phyloP scores from a whole-genome alignment of 352 stramenopile species.

The Hyphochytrium catenoides region DNA sequence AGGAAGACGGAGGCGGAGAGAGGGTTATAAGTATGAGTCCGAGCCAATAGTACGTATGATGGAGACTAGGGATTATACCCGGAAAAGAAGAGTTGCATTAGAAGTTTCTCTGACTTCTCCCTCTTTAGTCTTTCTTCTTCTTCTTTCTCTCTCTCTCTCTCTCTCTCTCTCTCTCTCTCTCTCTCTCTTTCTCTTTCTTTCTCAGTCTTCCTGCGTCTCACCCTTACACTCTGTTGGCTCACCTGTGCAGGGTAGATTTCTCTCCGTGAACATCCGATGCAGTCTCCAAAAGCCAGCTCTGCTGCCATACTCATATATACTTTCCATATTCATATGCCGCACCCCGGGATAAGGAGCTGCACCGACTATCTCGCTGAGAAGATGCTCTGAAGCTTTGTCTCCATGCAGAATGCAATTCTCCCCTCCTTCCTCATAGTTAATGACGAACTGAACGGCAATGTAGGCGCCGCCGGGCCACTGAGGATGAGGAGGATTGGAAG shows the following conservation, averaged over 20 bases:
- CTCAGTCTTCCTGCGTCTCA: no score
- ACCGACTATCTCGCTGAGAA: conserved; percentile 77
- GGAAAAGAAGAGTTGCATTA: no score
- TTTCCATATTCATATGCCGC: conserved; percentile 80
- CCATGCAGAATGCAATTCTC: conserved; percentile 78
- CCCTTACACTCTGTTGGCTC: no score
- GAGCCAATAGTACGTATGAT: no score
- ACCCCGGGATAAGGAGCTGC: conserved; percentile 32
- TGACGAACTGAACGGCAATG: conserved; percentile 77
- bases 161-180: no score
- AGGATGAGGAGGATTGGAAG: conserved; percentile 26
- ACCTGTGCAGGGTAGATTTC: conserved; percentile 57
- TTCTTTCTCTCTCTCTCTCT: no score
- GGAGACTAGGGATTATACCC: no score
- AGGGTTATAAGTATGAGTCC: not conserved
- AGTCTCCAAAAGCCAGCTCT: conserved; percentile 81
- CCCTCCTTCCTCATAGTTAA: conserved; percentile 90
- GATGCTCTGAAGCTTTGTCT: conserved; percentile 58
- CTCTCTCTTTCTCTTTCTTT: no score
- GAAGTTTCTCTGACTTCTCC: no score
- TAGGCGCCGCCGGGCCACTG: conserved; percentile 56
- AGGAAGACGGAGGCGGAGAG: not conserved
- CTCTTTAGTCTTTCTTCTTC: no score
- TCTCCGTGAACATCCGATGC: conserved; percentile 63
- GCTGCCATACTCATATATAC: conserved; percentile 83